phyloP scores from a whole-genome alignment of 805 yeast species.

The Kazachstania africana region DNA sequence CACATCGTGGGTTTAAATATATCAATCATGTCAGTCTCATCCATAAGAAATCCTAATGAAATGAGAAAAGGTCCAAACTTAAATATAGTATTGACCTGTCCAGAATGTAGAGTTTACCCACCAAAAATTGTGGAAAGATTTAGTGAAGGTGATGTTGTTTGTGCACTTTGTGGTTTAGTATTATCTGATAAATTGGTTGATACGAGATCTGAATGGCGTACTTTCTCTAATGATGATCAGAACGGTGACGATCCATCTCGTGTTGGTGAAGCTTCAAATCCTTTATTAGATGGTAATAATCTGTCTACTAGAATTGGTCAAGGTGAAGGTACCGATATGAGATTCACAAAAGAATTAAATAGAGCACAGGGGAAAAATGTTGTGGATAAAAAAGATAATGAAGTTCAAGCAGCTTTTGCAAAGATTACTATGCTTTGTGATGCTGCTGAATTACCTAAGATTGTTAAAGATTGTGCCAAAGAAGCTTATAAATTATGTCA shows the following conservation, averaged over 20 bases:
- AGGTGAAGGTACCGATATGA: conserved; percentile 78
- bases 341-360: conserved; percentile 78
- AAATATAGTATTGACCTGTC: conserved; percentile 83
- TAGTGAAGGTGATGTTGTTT: conserved; percentile 96
- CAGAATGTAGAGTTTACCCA: conserved; percentile 91
- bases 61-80: conserved; percentile 53
- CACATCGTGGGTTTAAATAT: too few relatives aligned
- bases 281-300: conserved; percentile 81
- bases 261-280: conserved; percentile 96
- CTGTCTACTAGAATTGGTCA: conserved; percentile 85
- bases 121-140: conserved; percentile 92
- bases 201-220: conserved; percentile 97
- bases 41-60: conserved; percentile 7
- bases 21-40: conserved; percentile 12
- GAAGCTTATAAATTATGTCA: conserved; percentile 88
- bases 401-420: conserved; percentile 77
- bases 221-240: conserved; percentile 94
- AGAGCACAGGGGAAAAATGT: conserved; percentile 80
- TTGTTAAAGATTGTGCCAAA: conserved; percentile 95
- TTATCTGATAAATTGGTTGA: conserved; percentile 87
- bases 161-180: conserved; percentile 93
- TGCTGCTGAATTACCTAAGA: conserved; percentile 86
- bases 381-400: conserved; percentile 80
- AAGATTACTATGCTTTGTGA: conserved; percentile 94
- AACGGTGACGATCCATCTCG: conserved; percentile 98